Base-by-base conservation (phyloP, 2,329 filamentous ascomycete species). In the Fusarium sp. region DNA sequence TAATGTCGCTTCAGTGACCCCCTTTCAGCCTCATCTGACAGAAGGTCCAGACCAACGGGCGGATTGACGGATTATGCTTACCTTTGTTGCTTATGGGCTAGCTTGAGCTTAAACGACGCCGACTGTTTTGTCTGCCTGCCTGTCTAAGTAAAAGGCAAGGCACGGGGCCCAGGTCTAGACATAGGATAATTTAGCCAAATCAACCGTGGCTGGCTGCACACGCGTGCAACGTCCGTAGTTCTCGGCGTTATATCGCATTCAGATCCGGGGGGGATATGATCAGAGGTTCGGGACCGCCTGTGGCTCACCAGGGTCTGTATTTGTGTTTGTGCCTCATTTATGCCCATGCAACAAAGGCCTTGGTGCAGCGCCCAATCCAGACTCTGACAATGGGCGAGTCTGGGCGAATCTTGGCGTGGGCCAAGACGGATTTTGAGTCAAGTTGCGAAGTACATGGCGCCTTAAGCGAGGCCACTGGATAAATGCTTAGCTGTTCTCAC, bases 11-110 rank as follows among this genome's bases (percentile, higher is more conserved):
- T 42, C 39, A 53, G 40, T 69, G 66, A 57, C 65, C 66, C 65
- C 55, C 65, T 69, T 69, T 69, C 54, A 70, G 67, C 67, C 67
- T 70, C 67, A 71, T 69, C 61, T 68, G 66, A 69, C 65, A 50
- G 39, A 64, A 60, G 65, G 65, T 45, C 65, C 62, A 58, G 65
- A 68, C 65, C 50, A 47, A 31, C 40, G 34, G 49, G 36, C 47
- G 36, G 58, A 45, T 39, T 65, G 24, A 47, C 17, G 47, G 49
- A 47, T 64, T 53, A 60, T 67, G 62, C 62, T 65, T 65, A 65
- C 61, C 60, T 65, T 22, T 47, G 19, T 43, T 40, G 53, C 42
- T 47, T 44, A 39, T 21, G 19, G 60, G 36, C 53, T 65, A 60
- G 60, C 24, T 42, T 50, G 60, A 65, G 62, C 47, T 66, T 65